phyloP scores from a whole-genome alignment of 108 stramenopile genomes.

The Nannochloropsis oceanica region DNA sequence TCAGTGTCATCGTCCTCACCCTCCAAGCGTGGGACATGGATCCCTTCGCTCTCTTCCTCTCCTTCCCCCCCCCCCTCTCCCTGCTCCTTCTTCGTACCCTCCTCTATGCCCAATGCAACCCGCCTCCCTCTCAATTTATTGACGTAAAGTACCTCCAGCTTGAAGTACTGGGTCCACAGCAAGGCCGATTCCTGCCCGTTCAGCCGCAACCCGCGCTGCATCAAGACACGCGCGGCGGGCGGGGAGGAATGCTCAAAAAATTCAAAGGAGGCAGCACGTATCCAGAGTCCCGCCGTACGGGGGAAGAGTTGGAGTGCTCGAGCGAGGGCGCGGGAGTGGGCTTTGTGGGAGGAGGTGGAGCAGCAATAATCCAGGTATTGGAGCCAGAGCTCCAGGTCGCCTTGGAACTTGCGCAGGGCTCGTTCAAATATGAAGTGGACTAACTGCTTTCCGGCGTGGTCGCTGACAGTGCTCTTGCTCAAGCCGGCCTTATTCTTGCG shows the following conservation, averaged over 20 bases:
- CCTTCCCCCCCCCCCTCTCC: not conserved
- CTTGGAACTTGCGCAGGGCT: constrained; percentile 24
- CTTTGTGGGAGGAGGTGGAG: constrained; percentile 21
- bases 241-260: constrained; percentile 20
- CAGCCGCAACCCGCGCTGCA: constrained; percentile 27
- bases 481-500: constrained; percentile 1
- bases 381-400: constrained; percentile 29
- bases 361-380: constrained; percentile 27
- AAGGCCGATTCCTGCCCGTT: constrained; percentile 1
- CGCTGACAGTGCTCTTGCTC: not conserved
- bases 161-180: constrained; percentile 30
- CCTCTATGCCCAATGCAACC: constrained; percentile 13
- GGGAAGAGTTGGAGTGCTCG: constrained; percentile 33
- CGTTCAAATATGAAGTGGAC: constrained; percentile 24
- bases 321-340: constrained; percentile 7
- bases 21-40: not conserved
- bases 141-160: constrained; percentile 25
- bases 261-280: constrained; percentile 28
- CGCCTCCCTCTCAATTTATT: constrained; percentile 21
- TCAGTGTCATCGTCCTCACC: not conserved
- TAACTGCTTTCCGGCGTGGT: constrained; percentile 12
- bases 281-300: constrained; percentile 25
- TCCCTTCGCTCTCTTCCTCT: not conserved
- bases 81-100: not conserved
- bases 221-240: constrained; percentile 18